Evolutionary conservation across 495 filamentous ascomycete genomes (phyloP).

Genomic region (Penicillium goetzii): DNA sequence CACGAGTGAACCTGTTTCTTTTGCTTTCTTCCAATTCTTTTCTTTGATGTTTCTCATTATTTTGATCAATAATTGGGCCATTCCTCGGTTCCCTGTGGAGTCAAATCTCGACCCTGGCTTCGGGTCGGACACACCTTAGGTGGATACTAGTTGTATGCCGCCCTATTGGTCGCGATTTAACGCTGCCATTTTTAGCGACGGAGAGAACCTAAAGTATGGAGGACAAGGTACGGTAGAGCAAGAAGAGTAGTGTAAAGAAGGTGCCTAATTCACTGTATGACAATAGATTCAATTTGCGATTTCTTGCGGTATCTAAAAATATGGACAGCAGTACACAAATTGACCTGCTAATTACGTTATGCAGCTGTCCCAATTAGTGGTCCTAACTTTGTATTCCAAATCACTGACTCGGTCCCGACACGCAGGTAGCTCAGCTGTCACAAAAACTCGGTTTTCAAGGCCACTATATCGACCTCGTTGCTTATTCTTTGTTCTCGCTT

Average conservation of each 20-base stretch:
- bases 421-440: conserved; percentile 24
- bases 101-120: conserved; percentile 8
- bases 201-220: conserved; percentile 1
- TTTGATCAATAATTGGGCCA: not conserved
- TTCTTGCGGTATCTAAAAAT: not conserved
- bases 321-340: not conserved
- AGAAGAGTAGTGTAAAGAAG: not conserved
- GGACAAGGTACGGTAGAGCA: not conserved
- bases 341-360: not conserved
- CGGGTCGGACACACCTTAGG: not conserved
- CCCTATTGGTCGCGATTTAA: conserved; percentile 4
- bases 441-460: conserved; percentile 19
- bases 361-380: not conserved
- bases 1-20: conserved; percentile 14
- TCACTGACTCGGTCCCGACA: conserved; percentile 1
- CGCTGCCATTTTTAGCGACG: conserved; percentile 8
- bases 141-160: conserved; percentile 10
- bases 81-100: conserved; percentile 13
- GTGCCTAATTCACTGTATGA: not conserved
- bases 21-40: conserved; percentile 1
- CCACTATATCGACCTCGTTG: not conserved
- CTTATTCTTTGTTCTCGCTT: not conserved
- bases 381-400: not conserved
- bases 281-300: not conserved
- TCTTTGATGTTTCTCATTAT: not conserved